Percentiles rank a stretch among this genome's conserved stretches.
Conservation (phyloP, 2,329 filamentous ascomycete genomes). For the Rhexocercosporidium sp. region DNA sequence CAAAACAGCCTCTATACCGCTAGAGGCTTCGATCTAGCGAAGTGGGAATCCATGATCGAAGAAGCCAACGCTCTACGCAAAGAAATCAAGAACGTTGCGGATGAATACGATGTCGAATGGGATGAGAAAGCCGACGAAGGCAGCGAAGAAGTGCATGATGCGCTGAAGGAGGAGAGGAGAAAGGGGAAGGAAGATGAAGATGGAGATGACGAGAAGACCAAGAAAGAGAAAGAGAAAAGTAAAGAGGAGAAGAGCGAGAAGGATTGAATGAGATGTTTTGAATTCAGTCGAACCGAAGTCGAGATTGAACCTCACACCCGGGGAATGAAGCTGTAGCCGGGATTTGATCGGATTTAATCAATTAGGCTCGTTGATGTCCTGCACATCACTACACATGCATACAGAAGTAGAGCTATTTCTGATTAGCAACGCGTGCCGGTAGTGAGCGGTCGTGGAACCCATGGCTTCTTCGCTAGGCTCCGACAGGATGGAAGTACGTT, state of each 20-base stretch:
- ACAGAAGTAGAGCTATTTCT: too few species aligned
- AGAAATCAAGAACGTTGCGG: conserved; percentile 81
- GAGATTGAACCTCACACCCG: too few species aligned
- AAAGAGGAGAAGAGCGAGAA: conserved; percentile 12
- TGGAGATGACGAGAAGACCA: conserved; percentile 37
- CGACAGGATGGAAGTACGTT: background rate
- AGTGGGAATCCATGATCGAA: conserved; percentile 80
- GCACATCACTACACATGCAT: too few species aligned
- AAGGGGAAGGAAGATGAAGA: conserved; percentile 47
- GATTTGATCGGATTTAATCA: background rate
- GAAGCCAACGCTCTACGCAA: conserved; percentile 78
- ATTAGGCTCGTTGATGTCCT: too few species aligned
- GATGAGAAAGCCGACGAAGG: conserved; percentile 77
- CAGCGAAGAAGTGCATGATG: conserved; percentile 66
- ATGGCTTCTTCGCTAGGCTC: background rate
- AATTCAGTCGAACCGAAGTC: too few species aligned
- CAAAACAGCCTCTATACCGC: conserved; percentile 78
- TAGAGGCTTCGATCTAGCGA: conserved; percentile 74
- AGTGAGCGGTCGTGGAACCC: background rate
- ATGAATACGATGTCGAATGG: conserved; percentile 92
- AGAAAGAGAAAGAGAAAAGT: conserved; percentile 25
- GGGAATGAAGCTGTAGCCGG: too few species aligned
- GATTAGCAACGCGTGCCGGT: too few species aligned
- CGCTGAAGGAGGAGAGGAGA: conserved; percentile 57
- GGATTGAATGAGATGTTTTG: background rate